Percentiles rank a stretch among this genome's conserved stretches.
These are phyloP conservation scores for Poa pratensis DNA, from an alignment of 176 grass and related monocot genomes.

Conservation along the genomic window DNA sequence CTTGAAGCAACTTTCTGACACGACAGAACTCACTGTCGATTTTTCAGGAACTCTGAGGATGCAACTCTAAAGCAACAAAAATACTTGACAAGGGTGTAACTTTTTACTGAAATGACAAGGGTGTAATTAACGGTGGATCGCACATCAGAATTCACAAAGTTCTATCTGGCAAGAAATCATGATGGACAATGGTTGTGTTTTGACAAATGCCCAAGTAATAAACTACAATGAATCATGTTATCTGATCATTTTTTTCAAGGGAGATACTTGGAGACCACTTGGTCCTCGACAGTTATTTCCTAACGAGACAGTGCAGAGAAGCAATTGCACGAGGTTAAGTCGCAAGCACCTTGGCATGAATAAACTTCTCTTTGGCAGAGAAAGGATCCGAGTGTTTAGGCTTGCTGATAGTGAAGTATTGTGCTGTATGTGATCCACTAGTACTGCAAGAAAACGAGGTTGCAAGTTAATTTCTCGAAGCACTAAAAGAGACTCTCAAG, in stretches of 20 bases:
- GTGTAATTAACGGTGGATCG: conserved; percentile 21
- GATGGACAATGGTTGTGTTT: neutral
- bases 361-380: conserved; percentile 94
- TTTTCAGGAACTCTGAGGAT: conserved; percentile 24
- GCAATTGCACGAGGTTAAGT: conserved; percentile 37
- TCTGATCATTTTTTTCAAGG: neutral
- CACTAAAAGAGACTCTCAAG: conserved; percentile 18
- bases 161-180: conserved; percentile 15
- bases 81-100: conserved; percentile 9
- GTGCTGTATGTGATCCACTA: conserved; percentile 52
- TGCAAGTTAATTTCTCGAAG: conserved; percentile 30
- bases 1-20: conserved; percentile 15
- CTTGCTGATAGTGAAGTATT: conserved; percentile 56
- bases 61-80: conserved; percentile 20
- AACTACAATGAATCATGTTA: conserved; percentile 39
- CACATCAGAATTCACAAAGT: conserved; percentile 18
- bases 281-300: conserved; percentile 14
- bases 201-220: conserved; percentile 32
- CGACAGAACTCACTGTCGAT: neutral
- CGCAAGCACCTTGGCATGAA: conserved; percentile 84
- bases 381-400: conserved; percentile 83
- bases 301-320: conserved; percentile 27
- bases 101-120: neutral
- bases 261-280: conserved; percentile 34
- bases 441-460: conserved; percentile 56